Conservation (phyloP, 257 asterid species). For the Petrea volubilis region DNA sequence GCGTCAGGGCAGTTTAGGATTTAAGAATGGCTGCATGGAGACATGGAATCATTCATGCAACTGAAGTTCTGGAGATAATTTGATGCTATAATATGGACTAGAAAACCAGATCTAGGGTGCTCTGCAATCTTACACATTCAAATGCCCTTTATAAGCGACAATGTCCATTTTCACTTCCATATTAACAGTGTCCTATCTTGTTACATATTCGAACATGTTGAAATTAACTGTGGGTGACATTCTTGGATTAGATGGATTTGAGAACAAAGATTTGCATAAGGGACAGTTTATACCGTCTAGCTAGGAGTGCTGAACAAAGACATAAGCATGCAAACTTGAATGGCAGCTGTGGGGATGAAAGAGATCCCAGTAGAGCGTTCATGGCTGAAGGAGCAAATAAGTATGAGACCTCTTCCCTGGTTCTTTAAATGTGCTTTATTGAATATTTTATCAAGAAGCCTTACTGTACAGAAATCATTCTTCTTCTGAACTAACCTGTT, state of each 20-base stretch:
- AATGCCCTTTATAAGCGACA: background rate
- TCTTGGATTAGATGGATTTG: conserved; percentile 70
- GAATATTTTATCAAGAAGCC: conserved; percentile 1
- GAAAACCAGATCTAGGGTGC: background rate
- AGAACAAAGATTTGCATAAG: conserved; percentile 85
- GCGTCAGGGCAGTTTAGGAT: conserved; percentile 1
- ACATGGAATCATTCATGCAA: background rate
- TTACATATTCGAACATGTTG: background rate
- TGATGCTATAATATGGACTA: background rate
- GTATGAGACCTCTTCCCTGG: conserved; percentile 36
- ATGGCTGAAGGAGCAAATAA: conserved; percentile 49
- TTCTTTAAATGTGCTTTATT: conserved; percentile 1
- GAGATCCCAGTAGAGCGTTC: conserved; percentile 45
- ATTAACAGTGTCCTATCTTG: conserved; percentile 6
- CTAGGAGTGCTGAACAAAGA: conserved; percentile 90
- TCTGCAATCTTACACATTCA: background rate
- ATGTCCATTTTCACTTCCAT: background rate
- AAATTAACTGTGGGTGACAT: conserved; percentile 20
- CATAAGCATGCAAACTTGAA: conserved; percentile 45
- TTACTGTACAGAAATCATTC: background rate
- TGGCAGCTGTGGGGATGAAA: conserved; percentile 39
- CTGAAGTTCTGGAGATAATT: background rate
- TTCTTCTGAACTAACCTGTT: background rate
- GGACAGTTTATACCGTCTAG: conserved; percentile 92
- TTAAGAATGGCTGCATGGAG: background rate